Percentiles rank a stretch among this genome's conserved stretches.
Evolutionary conservation across 345 rosid genomes (phyloP).

Genomic region (Psidium guajava): DNA sequence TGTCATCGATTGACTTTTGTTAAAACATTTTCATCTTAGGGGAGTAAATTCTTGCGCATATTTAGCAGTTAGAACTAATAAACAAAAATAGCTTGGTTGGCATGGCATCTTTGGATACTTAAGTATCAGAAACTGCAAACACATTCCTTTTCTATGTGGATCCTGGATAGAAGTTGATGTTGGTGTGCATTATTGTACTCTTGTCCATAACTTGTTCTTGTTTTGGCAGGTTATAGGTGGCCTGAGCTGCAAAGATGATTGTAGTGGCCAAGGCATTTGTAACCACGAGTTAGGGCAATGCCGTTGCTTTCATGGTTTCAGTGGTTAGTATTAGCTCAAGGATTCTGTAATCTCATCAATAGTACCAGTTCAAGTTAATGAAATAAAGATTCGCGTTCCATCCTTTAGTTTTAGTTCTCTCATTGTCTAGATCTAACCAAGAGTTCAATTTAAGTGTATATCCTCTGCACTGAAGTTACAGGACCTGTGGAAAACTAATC

Average conservation of each 20-base stretch:
- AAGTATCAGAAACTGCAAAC: not conserved
- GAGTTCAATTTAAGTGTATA: not conserved
- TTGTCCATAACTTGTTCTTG: not conserved
- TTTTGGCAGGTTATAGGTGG: slow-evolving; percentile 63
- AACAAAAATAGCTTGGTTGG: not conserved
- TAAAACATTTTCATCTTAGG: not conserved
- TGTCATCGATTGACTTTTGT: not conserved
- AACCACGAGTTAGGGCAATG: slow-evolving; percentile 73
- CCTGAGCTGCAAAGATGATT: slow-evolving; percentile 46
- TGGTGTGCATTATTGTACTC: not conserved
- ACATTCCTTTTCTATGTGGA: not conserved
- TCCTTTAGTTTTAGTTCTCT: not conserved
- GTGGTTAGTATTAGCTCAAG: slow-evolving; percentile 28
- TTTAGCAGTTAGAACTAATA: not conserved
- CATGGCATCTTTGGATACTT: not conserved
- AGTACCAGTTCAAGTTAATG: not conserved
- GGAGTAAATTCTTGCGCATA: not conserved
- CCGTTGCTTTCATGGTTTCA: slow-evolving; percentile 82
- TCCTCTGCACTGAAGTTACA: not conserved
- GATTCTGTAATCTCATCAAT: not conserved
- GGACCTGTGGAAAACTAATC: not conserved
- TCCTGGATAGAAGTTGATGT: not conserved
- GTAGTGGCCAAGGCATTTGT: slow-evolving; percentile 86
- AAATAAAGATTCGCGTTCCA: not conserved
- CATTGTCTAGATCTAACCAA: not conserved